These are phyloP conservation scores for Agrocybe pediades DNA, from an alignment of 768 basidiomycete species.

Conservation along the genomic window DNA sequence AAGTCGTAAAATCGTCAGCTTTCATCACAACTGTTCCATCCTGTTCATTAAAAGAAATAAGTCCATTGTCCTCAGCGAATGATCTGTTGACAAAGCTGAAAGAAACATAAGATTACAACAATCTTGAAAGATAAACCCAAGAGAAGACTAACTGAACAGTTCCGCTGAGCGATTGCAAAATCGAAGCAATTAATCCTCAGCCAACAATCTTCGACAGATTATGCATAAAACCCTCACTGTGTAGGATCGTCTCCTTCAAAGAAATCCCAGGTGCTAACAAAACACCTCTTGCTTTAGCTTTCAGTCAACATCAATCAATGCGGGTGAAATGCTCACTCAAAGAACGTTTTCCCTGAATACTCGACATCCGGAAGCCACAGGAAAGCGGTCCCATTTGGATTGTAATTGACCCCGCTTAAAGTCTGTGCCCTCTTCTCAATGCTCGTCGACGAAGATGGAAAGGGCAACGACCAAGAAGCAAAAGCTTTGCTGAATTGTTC, in stretches of 20 bases:
- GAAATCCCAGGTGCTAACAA: neutral
- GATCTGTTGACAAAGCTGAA: neutral
- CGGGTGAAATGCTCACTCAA: constrained; percentile 50
- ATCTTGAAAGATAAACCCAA: neutral
- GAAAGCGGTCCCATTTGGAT: constrained; percentile 51
- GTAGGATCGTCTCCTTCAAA: neutral
- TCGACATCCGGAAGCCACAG: constrained; percentile 72
- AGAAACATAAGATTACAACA: neutral
- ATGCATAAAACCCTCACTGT: too few relatives aligned
- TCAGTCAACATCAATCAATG: too few relatives aligned
- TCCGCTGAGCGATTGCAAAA: too few relatives aligned
- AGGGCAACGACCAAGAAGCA: neutral
- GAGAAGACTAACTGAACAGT: neutral
- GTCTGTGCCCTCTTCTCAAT: neutral
- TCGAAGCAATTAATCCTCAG: too few relatives aligned
- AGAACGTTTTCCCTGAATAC: constrained; percentile 67
- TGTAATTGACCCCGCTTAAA: constrained; percentile 36
- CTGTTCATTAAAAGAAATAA: neutral
- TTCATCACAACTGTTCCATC: neutral
- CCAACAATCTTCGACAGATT: too few relatives aligned
- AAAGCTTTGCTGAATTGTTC: neutral
- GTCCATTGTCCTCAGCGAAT: neutral
- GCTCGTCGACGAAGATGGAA: neutral
- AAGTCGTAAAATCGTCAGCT: neutral
- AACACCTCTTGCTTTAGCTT: too few relatives aligned